Base-by-base conservation (phyloP, 441 rosid species). In the Theobroma grandiflorum region DNA sequence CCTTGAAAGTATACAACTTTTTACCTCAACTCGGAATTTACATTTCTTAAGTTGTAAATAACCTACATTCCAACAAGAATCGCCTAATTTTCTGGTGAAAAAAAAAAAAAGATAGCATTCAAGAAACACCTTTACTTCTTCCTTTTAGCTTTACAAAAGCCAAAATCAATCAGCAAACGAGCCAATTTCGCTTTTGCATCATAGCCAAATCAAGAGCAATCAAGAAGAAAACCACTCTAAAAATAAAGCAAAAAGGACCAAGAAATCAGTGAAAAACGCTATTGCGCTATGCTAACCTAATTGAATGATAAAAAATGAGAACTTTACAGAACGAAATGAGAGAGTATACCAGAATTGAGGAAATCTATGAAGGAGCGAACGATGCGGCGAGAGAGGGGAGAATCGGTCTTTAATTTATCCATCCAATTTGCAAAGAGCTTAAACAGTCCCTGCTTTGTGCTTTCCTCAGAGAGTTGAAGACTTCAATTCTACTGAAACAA, bases 321-420 rank as follows among this genome's bases (percentile, higher is more conserved):
- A 33, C 50, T 31, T 16, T 40, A 66, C 35, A 20, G 16, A 22
- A 63, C 3, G 55, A 63, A 50, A 33, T 22, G 35, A 7, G 47
- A 82, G 37, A 80, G 72, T 40, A 53, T 72, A 92, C 98, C 96
- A 33, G 91, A 91, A 83, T 87, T 77, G 15, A 95, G 96, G 84
- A 95, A 95, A 68, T 90, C 91, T 68, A 95, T 38, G 89, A 95
- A 95, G 33, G 96, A 86, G 64, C 83, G 87, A 50, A 89, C 96
- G 82, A 95, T 91, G 63, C 91, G 90, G 63, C 91, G 91, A 74
- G 93, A 85, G 79, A 95, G 74, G 2, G 92, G 90, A n/a, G 96
- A 89, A 58, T 91, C 92, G 42, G 92, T 85, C 79, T 84, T 90
- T 77, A 90, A 73, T 79, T 85, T 85, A 76, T 86, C 89, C 92